Evolutionary conservation across 306 rosid species (phyloP), one percentile per base, ranked within the genome.

Genomic region (Citrullus amarus): DNA sequence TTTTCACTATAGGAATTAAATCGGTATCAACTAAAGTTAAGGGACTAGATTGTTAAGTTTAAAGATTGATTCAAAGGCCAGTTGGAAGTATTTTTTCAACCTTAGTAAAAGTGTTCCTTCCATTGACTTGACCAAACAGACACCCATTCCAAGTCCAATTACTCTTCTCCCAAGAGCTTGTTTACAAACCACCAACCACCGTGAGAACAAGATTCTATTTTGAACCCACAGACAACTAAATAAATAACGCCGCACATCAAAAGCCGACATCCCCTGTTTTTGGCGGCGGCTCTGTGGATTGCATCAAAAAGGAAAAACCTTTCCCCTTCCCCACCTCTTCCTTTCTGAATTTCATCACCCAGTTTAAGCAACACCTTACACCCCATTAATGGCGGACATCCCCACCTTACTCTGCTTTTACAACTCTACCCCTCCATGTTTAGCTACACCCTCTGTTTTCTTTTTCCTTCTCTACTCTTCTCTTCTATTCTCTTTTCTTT

Each of bases 251-350:
- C 46, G 79, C 81, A 68, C 38, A 41, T 43, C 4, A 79, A 63
- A 78, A 62, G 77, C 85, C 41, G 58, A 73, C 76, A 63, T 74
- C 58, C 51, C 30, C 54, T 72, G 76, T 71, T 62, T 82, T 78
- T 82, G 82, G 30, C 66, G 61, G 59, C 70, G 43, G 25, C 59
- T 15, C 44, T 48, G 25, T 72, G 43, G 17, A 6, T 17, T 17
- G 57, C 54, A 48, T 34, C 55, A 68, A 44, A 46, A 70, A 70
- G n/a, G 38, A 44, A 5, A 2, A 70, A 22, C 76, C 56, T 70
- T 22, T 69, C 56, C 75, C 55, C 75, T 39, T 22, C 13, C 16
- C 17, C 1, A 43, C 55, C 65, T 4, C 43, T 2, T n/a, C 10
- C 44, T 62, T 18, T 65, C 46, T 65, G 4, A 34, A 6, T 17